Base-by-base conservation (phyloP, 495 filamentous ascomycete species). In the Acidomyces sp. region DNA sequence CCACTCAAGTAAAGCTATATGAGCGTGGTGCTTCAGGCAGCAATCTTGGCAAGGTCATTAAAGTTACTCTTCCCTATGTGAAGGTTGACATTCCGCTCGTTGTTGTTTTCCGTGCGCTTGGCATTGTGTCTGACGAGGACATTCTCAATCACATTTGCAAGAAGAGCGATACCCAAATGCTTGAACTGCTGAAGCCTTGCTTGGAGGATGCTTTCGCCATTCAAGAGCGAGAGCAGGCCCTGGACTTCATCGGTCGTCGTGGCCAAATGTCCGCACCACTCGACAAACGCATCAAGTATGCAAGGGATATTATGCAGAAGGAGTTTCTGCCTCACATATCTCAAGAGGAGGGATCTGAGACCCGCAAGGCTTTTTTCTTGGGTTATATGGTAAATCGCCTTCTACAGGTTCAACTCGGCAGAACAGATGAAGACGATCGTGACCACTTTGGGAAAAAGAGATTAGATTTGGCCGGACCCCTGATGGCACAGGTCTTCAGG, bases 381-480 rank as follows among this genome's bases (percentile, higher is more conserved):
- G 90, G 92, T 21, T 99, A 96, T 61, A 96, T 99, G 92, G 82
- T 94, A 30, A 86, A 96, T 60, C 75, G 83, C 54, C 73, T 99
- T 46, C 69, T 99, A 2, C 85, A 93, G 55, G 93, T 85, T 58
- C 81, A 82, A 29, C 68, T 96, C 15, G 90, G 90, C 30, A 78
- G 92, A 39, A 75, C 82, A 31, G 92, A 95, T 53, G 80, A 82
- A 13, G 90, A 99, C 50, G 90, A 99, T 54, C 82, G 90, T 63
- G 90, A 99, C 65, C 92, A 99, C 58, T 96, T 99, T 49, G 90
- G 90, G 53, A 96, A 96, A 71, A 99, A 99, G 68, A 77, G 90
- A 45, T 69, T 99, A 19, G 90, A 99, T 62, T 68, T 99, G 51
- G 90, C 92, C 48, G 90, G 90, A 37, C 90, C 92, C 20, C 69